These are phyloP conservation scores for Penicillium tannophilum DNA, from an alignment of 495 filamentous ascomycete genomes.

Conservation along the genomic window DNA sequence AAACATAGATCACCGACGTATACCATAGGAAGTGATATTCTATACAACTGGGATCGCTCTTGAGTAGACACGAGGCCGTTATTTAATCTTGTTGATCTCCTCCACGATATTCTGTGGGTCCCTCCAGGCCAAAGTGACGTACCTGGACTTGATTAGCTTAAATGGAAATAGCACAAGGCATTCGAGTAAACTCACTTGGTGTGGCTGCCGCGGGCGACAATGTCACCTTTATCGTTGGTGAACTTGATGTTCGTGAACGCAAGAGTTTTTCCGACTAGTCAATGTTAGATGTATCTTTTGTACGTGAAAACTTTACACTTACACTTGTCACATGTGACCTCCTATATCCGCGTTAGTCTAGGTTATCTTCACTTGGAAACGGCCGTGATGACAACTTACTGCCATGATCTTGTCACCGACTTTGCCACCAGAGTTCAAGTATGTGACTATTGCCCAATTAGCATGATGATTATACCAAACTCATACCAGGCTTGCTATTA, in stretches of 20 bases:
- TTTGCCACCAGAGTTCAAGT: conserved; percentile 79
- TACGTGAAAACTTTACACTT: conserved; percentile 21
- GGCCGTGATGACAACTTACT: conserved; percentile 32
- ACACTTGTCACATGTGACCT: conserved; percentile 87
- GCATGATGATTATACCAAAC: neutral
- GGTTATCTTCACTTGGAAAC: neutral
- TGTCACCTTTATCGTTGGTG: conserved; percentile 69
- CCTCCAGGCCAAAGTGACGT: conserved; percentile 59
- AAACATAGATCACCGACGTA: neutral
- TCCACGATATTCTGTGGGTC: conserved; percentile 62
- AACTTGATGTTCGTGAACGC: conserved; percentile 87
- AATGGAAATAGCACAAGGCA: neutral
- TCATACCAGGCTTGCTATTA: neutral
- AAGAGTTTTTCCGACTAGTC: conserved; percentile 83
- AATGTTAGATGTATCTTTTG: conserved; percentile 6
- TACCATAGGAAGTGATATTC: neutral
- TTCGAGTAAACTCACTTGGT: conserved; percentile 70
- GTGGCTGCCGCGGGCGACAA: conserved; percentile 89
- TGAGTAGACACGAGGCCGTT: neutral
- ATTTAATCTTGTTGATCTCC: conserved; percentile 38
- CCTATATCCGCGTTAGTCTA: conserved; percentile 41
- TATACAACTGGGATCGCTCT: neutral
- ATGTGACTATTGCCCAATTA: conserved; percentile 67
- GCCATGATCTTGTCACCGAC: conserved; percentile 76
- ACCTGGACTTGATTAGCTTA: conserved; percentile 40